Evolutionary conservation across 2,329 filamentous ascomycete species (phyloP), one percentile per base, ranked within the genome.

Genomic region (Colletotrichum theobromicola): DNA sequence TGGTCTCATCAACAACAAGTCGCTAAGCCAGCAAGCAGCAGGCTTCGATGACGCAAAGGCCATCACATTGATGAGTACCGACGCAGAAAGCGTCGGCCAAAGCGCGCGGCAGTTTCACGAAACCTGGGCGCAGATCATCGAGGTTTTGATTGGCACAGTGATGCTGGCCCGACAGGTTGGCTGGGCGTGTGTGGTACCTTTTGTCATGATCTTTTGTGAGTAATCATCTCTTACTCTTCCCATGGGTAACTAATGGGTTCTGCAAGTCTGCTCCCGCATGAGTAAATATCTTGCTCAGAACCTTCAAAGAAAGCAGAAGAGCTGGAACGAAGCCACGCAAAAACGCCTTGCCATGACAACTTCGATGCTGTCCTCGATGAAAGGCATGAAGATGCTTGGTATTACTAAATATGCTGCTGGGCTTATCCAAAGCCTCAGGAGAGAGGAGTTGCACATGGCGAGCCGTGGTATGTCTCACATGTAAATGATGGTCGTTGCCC

Each of bases 321-420:
- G 42, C 3, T 75, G 68, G 68, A 67, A 26, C 2, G 35, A 26
- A 46, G 62, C 72, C 4, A 75, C 72, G 12, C 78, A 85, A 61
- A 76, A 76, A 16, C 80, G 84, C 30, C 77, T 85, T 34, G 74
- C 78, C 5, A 75, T 79, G 34, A 83, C 81, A 9, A 77, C 80
- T 0, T 76, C 77, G 4, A 78, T 82, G 50, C 79, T 85, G 2
- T 68, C 75, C 6, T 79, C 80, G 7, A 82, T 85, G 77, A 85
- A 84, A 65, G 79, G 78, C 28, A 76, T 85, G 30, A 84, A 84
- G 61, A 82, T 84, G 78, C 80, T 80, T 34, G 84, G 84, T 0
- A 78, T 85, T 4, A 76, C 77, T 1, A 77, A 81, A 16, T 80
- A 79, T 30, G 76, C 86, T 9, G 76, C 78, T 5, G 63, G 75